Conservation (phyloP, 2,329 filamentous ascomycete genomes). For the Cryphonectria radicalis region DNA sequence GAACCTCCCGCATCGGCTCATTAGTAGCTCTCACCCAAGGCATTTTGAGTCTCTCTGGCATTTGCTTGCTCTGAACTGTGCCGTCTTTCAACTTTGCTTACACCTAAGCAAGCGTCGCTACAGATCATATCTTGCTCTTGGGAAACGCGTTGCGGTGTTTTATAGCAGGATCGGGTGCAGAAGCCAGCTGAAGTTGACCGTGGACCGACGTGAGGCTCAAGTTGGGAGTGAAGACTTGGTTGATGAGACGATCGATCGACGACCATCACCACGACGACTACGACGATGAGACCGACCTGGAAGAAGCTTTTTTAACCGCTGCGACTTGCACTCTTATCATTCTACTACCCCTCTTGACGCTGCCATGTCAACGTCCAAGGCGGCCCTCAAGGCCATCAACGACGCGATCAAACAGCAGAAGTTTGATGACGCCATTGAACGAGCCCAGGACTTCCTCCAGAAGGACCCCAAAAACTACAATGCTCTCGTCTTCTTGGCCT, state of each 20-base stretch:
- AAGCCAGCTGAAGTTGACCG: not conserved
- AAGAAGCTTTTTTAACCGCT: not conserved
- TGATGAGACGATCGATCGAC: not conserved
- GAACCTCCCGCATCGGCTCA: not conserved
- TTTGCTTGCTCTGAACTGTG: not conserved
- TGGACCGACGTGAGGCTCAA: not conserved
- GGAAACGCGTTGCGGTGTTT: not conserved
- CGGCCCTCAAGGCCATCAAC: conserved; percentile 79
- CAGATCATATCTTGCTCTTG: not conserved
- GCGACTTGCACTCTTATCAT: not conserved
- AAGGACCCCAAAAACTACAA: conserved; percentile 81
- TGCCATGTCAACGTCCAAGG: conserved; percentile 65
- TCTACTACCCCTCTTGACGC: conserved; percentile 15
- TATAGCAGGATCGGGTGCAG: not conserved
- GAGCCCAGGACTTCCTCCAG: conserved; percentile 71
- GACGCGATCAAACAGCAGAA: conserved; percentile 77
- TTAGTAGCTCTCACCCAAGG: not conserved
- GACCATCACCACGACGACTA: not conserved
- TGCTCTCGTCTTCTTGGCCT: conserved; percentile 84
- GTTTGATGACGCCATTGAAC: conserved; percentile 74
- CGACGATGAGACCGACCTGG: not conserved
- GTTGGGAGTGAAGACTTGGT: not conserved
- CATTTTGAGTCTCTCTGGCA: not conserved
- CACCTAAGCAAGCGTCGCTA: not conserved
- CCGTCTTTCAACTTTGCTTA: not conserved